phyloP scores from a whole-genome alignment of 257 asterid species.

The Gentiana dahurica region DNA sequence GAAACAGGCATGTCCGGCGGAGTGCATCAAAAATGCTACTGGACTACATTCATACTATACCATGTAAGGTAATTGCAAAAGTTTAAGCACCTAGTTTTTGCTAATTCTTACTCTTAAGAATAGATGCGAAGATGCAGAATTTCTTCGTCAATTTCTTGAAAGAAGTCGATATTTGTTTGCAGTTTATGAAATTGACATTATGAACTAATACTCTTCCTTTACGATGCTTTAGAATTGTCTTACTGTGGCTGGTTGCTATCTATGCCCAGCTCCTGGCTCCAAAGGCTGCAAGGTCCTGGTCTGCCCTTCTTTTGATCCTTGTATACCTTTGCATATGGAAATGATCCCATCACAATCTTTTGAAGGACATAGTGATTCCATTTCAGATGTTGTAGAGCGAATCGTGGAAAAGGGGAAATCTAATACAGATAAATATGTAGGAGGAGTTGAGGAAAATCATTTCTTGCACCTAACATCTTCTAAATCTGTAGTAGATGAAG shows the following conservation, averaged over 20 bases:
- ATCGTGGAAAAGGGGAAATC: conserved; percentile 28
- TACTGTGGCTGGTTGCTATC: conserved; percentile 80
- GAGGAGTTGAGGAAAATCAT: conserved; percentile 25
- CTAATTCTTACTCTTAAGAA: background rate
- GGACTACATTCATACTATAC: conserved; percentile 52
- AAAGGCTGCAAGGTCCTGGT: conserved; percentile 64
- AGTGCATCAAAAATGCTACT: conserved; percentile 59
- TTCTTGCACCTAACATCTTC: conserved; percentile 38
- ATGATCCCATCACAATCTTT: conserved; percentile 10
- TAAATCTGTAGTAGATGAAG: conserved; percentile 43
- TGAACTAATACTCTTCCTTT: background rate
- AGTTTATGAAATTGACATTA: too few relatives aligned
- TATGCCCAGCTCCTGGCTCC: conserved; percentile 94
- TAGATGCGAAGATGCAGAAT: background rate
- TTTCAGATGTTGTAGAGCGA: conserved; percentile 33
- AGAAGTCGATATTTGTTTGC: background rate
- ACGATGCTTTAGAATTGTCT: conserved; percentile 45
- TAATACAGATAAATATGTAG: conserved; percentile 20
- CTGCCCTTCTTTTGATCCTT: conserved; percentile 43
- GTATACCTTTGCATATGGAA: conserved; percentile 32
- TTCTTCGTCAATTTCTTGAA: background rate
- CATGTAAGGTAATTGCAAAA: conserved; percentile 57
- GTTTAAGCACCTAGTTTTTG: conserved; percentile 5
- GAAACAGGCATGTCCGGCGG: conserved; percentile 70
- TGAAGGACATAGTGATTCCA: conserved; percentile 15